Evolutionary conservation across 331 rosid genomes (phyloP).

Genomic region (Pyracantha coccinea): DNA sequence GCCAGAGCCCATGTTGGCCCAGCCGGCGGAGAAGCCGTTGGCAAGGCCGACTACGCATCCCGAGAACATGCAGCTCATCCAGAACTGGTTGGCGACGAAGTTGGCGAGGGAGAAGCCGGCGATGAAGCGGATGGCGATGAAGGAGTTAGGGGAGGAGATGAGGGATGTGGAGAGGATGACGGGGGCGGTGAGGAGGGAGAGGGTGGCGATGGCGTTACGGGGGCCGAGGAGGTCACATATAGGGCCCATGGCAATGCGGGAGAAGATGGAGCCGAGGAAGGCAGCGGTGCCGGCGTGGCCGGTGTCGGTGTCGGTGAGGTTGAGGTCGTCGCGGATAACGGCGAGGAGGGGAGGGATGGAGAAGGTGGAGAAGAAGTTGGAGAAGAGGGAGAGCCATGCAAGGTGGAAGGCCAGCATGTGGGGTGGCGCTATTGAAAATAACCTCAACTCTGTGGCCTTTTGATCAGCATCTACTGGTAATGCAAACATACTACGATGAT

Average conservation of each 20-base stretch:
- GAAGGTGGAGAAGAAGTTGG: slow-evolving; percentile 61
- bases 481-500: background rate
- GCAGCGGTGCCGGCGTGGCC: slow-evolving; percentile 38
- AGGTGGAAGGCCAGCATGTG: slow-evolving; percentile 63
- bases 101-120: slow-evolving; percentile 45
- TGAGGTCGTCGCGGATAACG: slow-evolving; percentile 43
- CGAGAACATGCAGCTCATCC: slow-evolving; percentile 66
- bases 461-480: slow-evolving; percentile 29
- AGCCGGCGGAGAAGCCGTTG: slow-evolving; percentile 53
- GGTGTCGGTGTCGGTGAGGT: slow-evolving; percentile 34
- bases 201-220: slow-evolving; percentile 38
- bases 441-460: slow-evolving; percentile 42
- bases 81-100: slow-evolving; percentile 55
- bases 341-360: slow-evolving; percentile 59
- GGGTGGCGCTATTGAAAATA: slow-evolving; percentile 30
- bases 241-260: slow-evolving; percentile 59
- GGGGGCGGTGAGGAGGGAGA: slow-evolving; percentile 55
- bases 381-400: slow-evolving; percentile 60
- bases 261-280: slow-evolving; percentile 51
- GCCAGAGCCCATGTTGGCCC: slow-evolving; percentile 59
- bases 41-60: slow-evolving; percentile 40
- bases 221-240: slow-evolving; percentile 48
- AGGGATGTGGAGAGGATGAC: slow-evolving; percentile 30
- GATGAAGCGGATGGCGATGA: slow-evolving; percentile 43
- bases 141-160: slow-evolving; percentile 26